Percentiles rank a stretch among this genome's conserved stretches.
Conservation (phyloP, 2,329 filamentous ascomycete genomes). For the Colletotrichum horii region DNA sequence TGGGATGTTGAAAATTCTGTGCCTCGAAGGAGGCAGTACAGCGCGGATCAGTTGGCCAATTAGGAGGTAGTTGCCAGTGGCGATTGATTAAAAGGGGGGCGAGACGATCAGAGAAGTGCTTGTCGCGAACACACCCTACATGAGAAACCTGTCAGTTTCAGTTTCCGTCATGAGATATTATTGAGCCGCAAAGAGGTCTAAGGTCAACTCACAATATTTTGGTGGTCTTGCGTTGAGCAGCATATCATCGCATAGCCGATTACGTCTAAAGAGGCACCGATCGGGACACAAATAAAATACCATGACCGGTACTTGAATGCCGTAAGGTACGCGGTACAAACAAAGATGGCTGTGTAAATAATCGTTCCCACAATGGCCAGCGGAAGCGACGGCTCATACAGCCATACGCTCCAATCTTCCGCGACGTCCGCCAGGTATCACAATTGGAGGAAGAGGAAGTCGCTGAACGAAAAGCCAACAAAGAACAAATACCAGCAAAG, state of each 20-base stretch:
- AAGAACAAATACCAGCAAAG: background rate
- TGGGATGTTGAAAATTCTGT: conserved; percentile 39
- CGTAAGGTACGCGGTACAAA: conserved; percentile 44
- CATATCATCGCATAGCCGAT: conserved; percentile 44
- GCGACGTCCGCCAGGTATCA: background rate
- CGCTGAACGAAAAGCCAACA: background rate
- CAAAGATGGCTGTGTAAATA: conserved; percentile 43
- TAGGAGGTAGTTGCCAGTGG: conserved; percentile 56
- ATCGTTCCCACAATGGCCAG: conserved; percentile 46
- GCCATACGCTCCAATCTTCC: conserved; percentile 35
- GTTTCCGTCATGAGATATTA: background rate
- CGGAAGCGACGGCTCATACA: conserved; percentile 48
- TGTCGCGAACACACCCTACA: conserved; percentile 40
- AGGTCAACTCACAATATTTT: conserved; percentile 31
- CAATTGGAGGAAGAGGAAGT: background rate
- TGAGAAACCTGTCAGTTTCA: background rate
- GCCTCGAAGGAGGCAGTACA: conserved; percentile 36
- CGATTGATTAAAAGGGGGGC: conserved; percentile 52
- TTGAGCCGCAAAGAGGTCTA: too few relatives aligned
- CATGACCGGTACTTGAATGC: conserved; percentile 43
- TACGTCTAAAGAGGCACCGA: conserved; percentile 47
- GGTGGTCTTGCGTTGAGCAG: conserved; percentile 38
- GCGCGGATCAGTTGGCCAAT: conserved; percentile 50
- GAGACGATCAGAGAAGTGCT: conserved; percentile 49
- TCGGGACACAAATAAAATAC: conserved; percentile 47